A percentile compares a stretch with the other conserved stretches of the same genome.
Conservation (phyloP, 768 basidiomycete species). For the Cystobasidium tubakii region DNA sequence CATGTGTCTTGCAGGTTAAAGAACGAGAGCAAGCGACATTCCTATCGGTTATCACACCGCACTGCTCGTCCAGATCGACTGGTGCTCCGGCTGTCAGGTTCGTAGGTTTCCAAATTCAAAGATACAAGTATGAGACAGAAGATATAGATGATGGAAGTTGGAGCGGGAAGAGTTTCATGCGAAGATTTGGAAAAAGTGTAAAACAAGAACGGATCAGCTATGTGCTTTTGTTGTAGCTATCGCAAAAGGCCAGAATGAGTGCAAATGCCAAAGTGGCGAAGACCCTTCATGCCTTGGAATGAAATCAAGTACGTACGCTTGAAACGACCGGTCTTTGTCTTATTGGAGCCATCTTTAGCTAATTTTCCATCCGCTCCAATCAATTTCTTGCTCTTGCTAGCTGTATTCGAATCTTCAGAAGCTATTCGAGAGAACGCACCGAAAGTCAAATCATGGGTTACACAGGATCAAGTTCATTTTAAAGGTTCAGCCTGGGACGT, state of each 20-base stretch:
- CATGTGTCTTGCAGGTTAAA: slow-evolving; percentile 94
- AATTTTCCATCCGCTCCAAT: slow-evolving; percentile 6
- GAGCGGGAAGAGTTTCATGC: not conserved
- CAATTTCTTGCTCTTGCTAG: slow-evolving; percentile 28
- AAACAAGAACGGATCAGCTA: not conserved
- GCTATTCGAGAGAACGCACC: not conserved
- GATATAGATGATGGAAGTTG: not conserved
- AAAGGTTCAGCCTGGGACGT: too few species aligned
- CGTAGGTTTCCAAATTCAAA: too few species aligned
- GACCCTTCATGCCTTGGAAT: not conserved
- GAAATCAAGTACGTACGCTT: not conserved
- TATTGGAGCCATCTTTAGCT: slow-evolving; percentile 7
- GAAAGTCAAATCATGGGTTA: too few species aligned
- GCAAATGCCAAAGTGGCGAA: not conserved
- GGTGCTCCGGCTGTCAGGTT: slow-evolving; percentile 12
- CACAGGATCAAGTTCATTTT: too few species aligned
- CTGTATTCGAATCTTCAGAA: slow-evolving; percentile 19
- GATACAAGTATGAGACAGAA: not conserved
- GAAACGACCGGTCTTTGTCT: slow-evolving; percentile 17
- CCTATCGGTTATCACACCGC: slow-evolving; percentile 96
- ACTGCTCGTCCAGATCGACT: slow-evolving; percentile 83
- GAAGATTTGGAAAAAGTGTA: not conserved
- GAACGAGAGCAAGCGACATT: slow-evolving; percentile 84
- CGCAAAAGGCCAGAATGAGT: not conserved
- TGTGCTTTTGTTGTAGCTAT: not conserved